These are phyloP conservation scores for Syzygium oleosum DNA, from an alignment of 345 rosid genomes.

Conservation along the genomic window DNA sequence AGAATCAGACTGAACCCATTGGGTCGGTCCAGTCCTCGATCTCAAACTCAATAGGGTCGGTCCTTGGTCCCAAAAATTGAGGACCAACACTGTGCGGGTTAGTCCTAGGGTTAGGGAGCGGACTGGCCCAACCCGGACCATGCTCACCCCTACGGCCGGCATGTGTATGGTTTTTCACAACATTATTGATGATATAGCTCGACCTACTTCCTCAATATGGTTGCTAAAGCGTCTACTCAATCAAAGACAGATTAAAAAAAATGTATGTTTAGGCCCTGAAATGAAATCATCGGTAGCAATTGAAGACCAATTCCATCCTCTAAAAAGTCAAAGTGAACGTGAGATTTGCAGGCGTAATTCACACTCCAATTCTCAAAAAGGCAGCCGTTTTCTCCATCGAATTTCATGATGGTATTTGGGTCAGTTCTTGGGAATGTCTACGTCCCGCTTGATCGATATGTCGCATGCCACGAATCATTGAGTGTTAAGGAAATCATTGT, in stretches of 20 bases:
- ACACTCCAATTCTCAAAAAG: not conserved
- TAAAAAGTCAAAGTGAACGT: not conserved
- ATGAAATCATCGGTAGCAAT: not conserved
- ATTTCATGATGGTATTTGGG: not conserved
- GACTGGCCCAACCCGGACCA: too few relatives aligned
- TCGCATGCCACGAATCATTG: not conserved
- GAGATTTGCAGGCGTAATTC: not conserved
- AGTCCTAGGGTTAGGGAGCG: too few relatives aligned
- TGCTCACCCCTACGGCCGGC: not conserved
- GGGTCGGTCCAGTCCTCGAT: too few relatives aligned
- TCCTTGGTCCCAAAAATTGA: too few relatives aligned
- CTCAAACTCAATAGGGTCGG: too few relatives aligned
- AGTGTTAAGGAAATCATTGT: not conserved
- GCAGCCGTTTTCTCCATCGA: not conserved
- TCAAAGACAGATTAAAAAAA: not conserved
- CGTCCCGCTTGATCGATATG: not conserved
- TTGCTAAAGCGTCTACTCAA: not conserved
- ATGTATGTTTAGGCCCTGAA: not conserved
- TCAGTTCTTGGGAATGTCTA: not conserved
- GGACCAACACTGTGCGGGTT: too few relatives aligned
- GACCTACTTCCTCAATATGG: not conserved
- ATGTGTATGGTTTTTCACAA: not conserved
- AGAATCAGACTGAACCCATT: too few relatives aligned
- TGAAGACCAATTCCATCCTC: not conserved
- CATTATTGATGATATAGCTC: not conserved